Conservation (phyloP, 225 moss, liverwort and hornwort species). For the Straminergon stramineum region DNA sequence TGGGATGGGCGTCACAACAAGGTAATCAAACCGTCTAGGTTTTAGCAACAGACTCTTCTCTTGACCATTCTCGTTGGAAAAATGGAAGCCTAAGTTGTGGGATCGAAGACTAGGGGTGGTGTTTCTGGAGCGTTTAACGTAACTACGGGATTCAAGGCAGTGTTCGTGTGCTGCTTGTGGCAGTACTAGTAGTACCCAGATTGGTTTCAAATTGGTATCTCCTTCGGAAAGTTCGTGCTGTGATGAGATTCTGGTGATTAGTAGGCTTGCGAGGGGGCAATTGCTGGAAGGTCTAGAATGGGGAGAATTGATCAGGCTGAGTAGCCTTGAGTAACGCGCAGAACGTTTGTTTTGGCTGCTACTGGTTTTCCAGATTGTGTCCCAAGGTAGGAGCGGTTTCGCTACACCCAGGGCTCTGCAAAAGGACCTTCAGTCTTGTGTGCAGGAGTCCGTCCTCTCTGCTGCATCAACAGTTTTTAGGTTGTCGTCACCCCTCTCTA, state of each 20-base stretch:
- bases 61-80: not conserved
- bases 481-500: not conserved
- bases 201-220: no score
- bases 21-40: not conserved
- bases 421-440: not conserved
- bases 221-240: not conserved
- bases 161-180: not conserved
- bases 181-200: not conserved
- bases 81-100: not conserved
- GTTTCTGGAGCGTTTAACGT: not conserved
- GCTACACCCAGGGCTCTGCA: not conserved
- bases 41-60: not conserved
- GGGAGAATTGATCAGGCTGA: not conserved
- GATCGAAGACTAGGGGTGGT: not conserved
- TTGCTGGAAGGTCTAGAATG: not conserved
- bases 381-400: not conserved
- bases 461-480: not conserved
- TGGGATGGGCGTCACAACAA: not conserved
- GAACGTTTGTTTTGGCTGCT: not conserved
- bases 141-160: not conserved
- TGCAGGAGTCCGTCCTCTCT: not conserved
- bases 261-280: not conserved
- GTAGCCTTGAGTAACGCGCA: not conserved
- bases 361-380: not conserved
- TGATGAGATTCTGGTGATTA: not conserved